Base-by-base conservation (phyloP, 805 yeast species). In the Tetrapisispora nanseiensis region DNA sequence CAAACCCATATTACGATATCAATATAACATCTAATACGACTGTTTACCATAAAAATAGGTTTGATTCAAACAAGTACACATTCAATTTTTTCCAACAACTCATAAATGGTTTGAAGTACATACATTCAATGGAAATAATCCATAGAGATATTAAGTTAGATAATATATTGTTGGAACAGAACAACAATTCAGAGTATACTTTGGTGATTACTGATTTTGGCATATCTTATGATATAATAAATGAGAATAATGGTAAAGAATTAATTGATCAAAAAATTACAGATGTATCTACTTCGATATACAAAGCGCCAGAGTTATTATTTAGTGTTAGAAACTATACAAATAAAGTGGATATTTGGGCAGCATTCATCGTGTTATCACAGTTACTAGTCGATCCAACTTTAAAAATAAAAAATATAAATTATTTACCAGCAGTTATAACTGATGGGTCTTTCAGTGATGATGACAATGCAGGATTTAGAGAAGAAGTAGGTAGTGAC, bases 71-170 rank as follows among this genome's bases (percentile, higher is more conserved):
- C 29, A 20, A 37, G 13, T 39, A 51, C 27, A 49, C 55, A 1
- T 32, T 36, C 11, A 46, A 70, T 62, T 86, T 87, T 58, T 78
- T 85, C 67, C 71, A 70, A 33, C 86, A 86, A 61, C 64, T 89
- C 40, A 69, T 86, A 42, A 72, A 70, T 50, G 96, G 95, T 7
- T 69, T 89, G 48, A 85, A 82, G 54, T 86, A 72, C 59, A 74
- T 86, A 15, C 96, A 87, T 62, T 76, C 85, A 9, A 76, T 80
- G 76, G 94, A 94, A 13, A 84, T 89, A 45, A 86, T 89, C 71
- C 97, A 89, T 59, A 71, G 97, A 55, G 97, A 89, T 64, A 87
- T 89, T 43, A 89, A 89, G 63, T 95, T 95, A 9, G 95, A 86
- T 54, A 89, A 89, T 62, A 80, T 89, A 46, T 38, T 52, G 39